Conservation (phyloP, 2,329 filamentous ascomycete species). For the Fusarium luffae region DNA sequence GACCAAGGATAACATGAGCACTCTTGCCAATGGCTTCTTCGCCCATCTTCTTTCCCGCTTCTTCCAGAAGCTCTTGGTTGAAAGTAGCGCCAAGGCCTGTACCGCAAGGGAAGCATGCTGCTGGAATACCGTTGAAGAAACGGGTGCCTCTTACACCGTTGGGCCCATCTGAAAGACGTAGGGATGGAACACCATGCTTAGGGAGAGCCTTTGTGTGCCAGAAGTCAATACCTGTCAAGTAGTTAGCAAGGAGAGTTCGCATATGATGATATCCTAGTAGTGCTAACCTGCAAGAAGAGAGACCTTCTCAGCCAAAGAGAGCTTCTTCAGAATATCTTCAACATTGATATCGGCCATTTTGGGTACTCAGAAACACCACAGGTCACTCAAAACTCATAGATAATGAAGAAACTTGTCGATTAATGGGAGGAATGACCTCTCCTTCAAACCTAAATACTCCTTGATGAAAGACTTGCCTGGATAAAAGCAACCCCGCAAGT, state of each 20-base stretch:
- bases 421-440: neutral
- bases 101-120: slow-evolving; percentile 71
- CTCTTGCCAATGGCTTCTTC: slow-evolving; percentile 66
- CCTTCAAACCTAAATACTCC: slow-evolving; percentile 5
- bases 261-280: neutral
- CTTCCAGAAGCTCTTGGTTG: slow-evolving; percentile 63
- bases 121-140: slow-evolving; percentile 72
- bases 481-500: slow-evolving; percentile 37
- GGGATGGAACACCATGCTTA: slow-evolving; percentile 69
- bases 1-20: slow-evolving; percentile 68
- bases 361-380: neutral
- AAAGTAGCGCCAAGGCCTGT: slow-evolving; percentile 69
- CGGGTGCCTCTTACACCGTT: slow-evolving; percentile 75
- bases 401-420: slow-evolving; percentile 11
- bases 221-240: slow-evolving; percentile 67
- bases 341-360: slow-evolving; percentile 65
- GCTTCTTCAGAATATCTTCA: slow-evolving; percentile 65
- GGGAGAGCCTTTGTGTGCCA: slow-evolving; percentile 75
- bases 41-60: slow-evolving; percentile 63
- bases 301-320: slow-evolving; percentile 64
- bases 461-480: slow-evolving; percentile 5
- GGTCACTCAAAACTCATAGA: neutral
- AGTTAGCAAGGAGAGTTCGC: neutral
- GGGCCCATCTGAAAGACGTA: slow-evolving; percentile 75
- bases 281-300: slow-evolving; percentile 61